Conservation (phyloP, 2,329 filamentous ascomycete genomes). For the Fusarium sp. region DNA sequence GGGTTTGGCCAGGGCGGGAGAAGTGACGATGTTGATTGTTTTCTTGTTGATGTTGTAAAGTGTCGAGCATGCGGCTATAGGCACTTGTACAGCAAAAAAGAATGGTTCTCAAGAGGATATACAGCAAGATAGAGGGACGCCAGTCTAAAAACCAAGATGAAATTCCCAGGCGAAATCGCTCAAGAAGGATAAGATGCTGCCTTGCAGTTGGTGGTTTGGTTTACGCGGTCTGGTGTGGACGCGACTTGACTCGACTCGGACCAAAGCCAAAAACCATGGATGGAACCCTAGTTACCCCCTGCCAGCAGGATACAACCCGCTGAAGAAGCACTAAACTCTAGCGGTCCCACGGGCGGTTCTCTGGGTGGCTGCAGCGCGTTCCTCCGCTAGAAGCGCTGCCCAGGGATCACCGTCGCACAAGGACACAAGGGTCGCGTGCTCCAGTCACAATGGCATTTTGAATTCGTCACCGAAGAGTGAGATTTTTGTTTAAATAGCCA, state of each 20-base stretch:
- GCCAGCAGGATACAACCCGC: conserved; percentile 17
- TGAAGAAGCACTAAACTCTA: conserved; percentile 37
- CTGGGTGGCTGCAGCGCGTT: conserved; percentile 16
- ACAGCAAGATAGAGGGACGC: neutral
- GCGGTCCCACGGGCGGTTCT: conserved; percentile 18
- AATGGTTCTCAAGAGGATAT: neutral
- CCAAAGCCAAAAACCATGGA: conserved; percentile 12
- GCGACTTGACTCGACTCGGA: conserved; percentile 28
- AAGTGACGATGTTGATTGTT: conserved; percentile 29
- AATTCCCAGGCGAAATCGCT: neutral
- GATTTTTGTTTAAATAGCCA: neutral
- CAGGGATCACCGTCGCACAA: conserved; percentile 11
- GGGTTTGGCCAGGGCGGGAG: conserved; percentile 15
- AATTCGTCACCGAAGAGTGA: neutral
- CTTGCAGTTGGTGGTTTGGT: conserved; percentile 19
- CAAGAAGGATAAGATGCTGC: neutral
- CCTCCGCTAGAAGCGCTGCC: conserved; percentile 11
- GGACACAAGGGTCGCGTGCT: conserved; percentile 14
- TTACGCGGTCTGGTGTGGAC: conserved; percentile 33
- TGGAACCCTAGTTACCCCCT: neutral
- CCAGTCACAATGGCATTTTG: neutral
- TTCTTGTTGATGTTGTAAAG: conserved; percentile 12
- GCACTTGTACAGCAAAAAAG: neutral
- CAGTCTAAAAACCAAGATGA: neutral
- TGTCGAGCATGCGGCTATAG: neutral